Evolutionary conservation across 306 rosid genomes (phyloP), one percentile per base, ranked within the genome.

Genomic region (Cicer arietinum): DNA sequence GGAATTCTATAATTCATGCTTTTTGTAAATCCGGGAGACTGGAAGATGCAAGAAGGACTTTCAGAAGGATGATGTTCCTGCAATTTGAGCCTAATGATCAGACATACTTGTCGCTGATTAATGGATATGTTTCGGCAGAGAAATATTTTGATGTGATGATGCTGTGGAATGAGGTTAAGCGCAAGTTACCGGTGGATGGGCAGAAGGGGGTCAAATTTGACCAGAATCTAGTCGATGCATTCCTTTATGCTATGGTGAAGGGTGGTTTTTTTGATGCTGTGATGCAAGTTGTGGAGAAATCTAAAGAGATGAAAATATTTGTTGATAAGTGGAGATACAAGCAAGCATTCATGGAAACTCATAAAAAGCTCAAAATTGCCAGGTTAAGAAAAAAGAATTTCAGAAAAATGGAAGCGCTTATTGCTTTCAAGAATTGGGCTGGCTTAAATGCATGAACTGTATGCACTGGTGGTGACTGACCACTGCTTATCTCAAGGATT

Each of bases 251-350:
- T 52, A 74, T 94, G 91, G 95, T 92, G 46, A 94, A 92, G 85
- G 99, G 99, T 78, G 97, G 99, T 78, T 94, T 90, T 86, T 94
- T 94, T 58, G 96, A 92, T 73, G 96, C 95, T 61, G 96, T 86
- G 57, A 94, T 94, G 96, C 96, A 94, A 86, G 96, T 94, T 48
- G 93, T 94, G 22, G 95, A 90, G 92, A 94, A 90, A 85, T 84
- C 92, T 69, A 82, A 54, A 67, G 99, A 92, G 84, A 87, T 86
- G 88, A 92, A 92, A 85, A 83, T 92, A 62, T 92, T 92, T 84
- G 96, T 94, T 54, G 97, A 92, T 73, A 90, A 94, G 88, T 94
- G 96, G 99, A 94, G 91, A 81, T 94, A 92, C 88, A 94, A 90
- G 83, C 99, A 94, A 77, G 96, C 99, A 16, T 94, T 89, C 86